A percentile compares a stretch with the other conserved stretches of the same genome.
phyloP scores from a whole-genome alignment of 1,284 basidiomycete genomes.

The Exobasidium rhododendri region DNA sequence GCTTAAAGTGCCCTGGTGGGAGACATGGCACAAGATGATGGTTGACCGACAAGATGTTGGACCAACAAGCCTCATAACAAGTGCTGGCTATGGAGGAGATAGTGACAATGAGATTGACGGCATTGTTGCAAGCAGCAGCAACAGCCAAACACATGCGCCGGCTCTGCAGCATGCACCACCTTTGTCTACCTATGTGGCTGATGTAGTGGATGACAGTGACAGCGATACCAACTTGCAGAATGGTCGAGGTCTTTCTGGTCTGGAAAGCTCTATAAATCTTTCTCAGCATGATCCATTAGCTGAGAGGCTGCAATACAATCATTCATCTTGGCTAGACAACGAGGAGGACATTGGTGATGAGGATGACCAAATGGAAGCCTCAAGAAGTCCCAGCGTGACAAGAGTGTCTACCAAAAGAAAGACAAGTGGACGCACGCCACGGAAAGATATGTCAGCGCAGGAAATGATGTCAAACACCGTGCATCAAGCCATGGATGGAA shows the following conservation, averaged over 20 bases:
- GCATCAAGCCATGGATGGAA: neutral
- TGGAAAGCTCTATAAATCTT: neutral
- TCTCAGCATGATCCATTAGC: neutral
- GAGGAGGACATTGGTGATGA: neutral
- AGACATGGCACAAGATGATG: neutral
- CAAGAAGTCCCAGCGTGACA: neutral
- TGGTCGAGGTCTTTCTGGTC: neutral
- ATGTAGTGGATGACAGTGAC: neutral
- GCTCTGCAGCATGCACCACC: neutral
- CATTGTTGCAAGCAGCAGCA: neutral
- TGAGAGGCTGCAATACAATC: neutral
- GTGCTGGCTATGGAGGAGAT: neutral
- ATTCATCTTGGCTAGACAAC: neutral
- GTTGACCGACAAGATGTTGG: neutral
- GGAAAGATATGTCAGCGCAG: neutral
- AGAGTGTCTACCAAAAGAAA: neutral
- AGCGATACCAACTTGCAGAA: neutral
- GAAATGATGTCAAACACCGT: neutral
- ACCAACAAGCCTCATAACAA: neutral
- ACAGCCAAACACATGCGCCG: neutral
- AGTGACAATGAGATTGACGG: neutral
- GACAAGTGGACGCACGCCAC: neutral
- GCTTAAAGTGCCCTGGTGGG: neutral
- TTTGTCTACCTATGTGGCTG: neutral
- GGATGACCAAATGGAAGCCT: neutral